Conservation (phyloP, 306 rosid species). For the Boehmeria nivea region DNA sequence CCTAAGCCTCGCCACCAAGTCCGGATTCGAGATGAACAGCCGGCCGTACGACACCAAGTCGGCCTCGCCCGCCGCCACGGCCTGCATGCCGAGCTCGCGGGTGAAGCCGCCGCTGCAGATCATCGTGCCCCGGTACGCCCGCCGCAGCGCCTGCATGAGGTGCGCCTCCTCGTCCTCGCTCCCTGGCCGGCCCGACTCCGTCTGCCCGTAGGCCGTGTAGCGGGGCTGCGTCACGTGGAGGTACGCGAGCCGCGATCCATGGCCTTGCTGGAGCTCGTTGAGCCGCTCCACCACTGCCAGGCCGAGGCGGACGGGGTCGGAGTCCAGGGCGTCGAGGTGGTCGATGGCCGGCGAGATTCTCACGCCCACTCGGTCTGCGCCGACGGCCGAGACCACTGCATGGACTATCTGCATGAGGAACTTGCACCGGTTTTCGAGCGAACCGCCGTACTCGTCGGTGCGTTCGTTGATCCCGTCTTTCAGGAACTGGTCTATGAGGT, state of each 20-base stretch:
- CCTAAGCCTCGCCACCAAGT: slow-evolving; percentile 56
- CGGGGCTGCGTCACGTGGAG: slow-evolving; percentile 90
- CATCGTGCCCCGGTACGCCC: slow-evolving; percentile 63
- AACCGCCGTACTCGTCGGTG: slow-evolving; percentile 65
- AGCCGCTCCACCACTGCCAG: slow-evolving; percentile 69
- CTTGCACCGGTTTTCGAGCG: slow-evolving; percentile 56
- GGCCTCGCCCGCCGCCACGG: slow-evolving; percentile 54
- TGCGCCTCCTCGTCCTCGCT: slow-evolving; percentile 61
- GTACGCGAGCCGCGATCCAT: slow-evolving; percentile 57
- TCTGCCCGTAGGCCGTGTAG: slow-evolving; percentile 52
- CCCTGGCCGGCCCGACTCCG: slow-evolving; percentile 65
- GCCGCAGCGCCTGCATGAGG: slow-evolving; percentile 48
- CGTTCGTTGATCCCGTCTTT: slow-evolving; percentile 48
- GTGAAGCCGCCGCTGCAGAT: slow-evolving; percentile 87
- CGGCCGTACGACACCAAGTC: slow-evolving; percentile 85
- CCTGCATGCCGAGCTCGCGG: slow-evolving; percentile 66
- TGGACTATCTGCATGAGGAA: slow-evolving; percentile 53
- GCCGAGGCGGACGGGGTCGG: slow-evolving; percentile 69
- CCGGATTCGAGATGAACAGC: slow-evolving; percentile 71
- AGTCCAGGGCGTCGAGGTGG: slow-evolving; percentile 80
- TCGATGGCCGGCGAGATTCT: slow-evolving; percentile 90
- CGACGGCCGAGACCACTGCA: slow-evolving; percentile 51
- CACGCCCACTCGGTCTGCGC: slow-evolving; percentile 51
- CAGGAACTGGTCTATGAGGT: slow-evolving; percentile 49
- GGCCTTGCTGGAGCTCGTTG: slow-evolving; percentile 60